These are phyloP conservation scores for Penicillium sp. DNA, from an alignment of 2,329 filamentous ascomycete genomes.

Conservation along the genomic window DNA sequence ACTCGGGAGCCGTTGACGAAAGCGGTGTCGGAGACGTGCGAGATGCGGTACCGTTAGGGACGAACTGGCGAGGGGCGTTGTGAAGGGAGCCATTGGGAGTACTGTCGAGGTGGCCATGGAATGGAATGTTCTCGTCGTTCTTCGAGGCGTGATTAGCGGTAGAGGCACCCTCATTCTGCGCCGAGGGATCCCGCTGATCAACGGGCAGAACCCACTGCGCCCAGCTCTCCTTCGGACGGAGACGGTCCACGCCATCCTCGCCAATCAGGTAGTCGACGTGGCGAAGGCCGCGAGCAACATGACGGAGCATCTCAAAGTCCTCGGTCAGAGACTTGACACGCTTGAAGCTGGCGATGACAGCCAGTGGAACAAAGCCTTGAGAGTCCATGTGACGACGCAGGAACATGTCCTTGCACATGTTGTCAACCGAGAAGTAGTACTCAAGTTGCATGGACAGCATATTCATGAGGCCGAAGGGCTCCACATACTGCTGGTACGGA, in stretches of 20 bases:
- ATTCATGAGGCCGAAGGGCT: constrained; percentile 57
- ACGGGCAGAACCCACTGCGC: constrained; percentile 74
- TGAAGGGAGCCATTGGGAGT: constrained; percentile 35
- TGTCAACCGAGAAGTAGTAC: constrained; percentile 97
- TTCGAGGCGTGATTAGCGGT: constrained; percentile 24
- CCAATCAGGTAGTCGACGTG: constrained; percentile 74
- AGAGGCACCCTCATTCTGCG: constrained; percentile 71
- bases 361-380: constrained; percentile 83
- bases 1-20: constrained; percentile 66
- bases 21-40: constrained; percentile 53
- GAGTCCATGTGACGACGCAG: constrained; percentile 91
- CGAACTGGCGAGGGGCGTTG: constrained; percentile 24
- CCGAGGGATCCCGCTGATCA: constrained; percentile 70
- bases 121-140: constrained; percentile 44
- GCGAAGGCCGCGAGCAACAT: constrained; percentile 71
- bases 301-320: constrained; percentile 72
- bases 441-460: constrained; percentile 69
- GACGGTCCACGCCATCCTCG: constrained; percentile 74
- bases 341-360: constrained; percentile 82
- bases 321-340: constrained; percentile 73
- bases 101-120: constrained; percentile 32
- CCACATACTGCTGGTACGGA: constrained; percentile 60
- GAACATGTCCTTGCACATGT: constrained; percentile 89
- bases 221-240: constrained; percentile 77
- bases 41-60: constrained; percentile 45